These are phyloP conservation scores for Austroboletus eburneus DNA, from an alignment of 768 basidiomycete genomes.

Conservation along the genomic window DNA sequence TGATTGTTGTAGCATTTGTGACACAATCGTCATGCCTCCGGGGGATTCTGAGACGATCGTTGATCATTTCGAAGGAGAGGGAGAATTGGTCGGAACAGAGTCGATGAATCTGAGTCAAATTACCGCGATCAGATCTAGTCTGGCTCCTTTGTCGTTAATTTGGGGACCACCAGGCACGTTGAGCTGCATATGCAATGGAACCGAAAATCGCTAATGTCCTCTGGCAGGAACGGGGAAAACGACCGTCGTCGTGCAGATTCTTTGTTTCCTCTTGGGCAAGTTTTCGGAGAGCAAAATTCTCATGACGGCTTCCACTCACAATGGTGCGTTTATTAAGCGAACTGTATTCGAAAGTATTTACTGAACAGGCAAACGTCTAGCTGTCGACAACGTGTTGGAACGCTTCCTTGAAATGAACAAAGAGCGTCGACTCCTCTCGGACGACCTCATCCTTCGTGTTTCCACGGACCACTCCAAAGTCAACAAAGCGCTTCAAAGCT, in stretches of 20 bases:
- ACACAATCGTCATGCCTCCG: slow-evolving; percentile 38
- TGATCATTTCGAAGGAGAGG: slow-evolving; percentile 5
- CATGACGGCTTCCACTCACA: slow-evolving; percentile 71
- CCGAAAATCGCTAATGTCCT: background rate
- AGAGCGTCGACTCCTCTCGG: slow-evolving; percentile 38
- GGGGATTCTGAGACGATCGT: slow-evolving; percentile 17
- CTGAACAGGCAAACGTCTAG: slow-evolving; percentile 30
- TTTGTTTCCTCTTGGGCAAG: slow-evolving; percentile 38
- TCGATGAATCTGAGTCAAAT: slow-evolving; percentile 54
- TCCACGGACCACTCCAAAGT: slow-evolving; percentile 65
- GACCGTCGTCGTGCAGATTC: slow-evolving; percentile 62
- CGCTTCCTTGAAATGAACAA: slow-evolving; percentile 52
- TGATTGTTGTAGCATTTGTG: slow-evolving; percentile 47
- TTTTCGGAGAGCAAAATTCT: slow-evolving; percentile 44
- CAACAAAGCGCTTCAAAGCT: slow-evolving; percentile 51
- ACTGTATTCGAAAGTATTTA: no score
- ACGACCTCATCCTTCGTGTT: slow-evolving; percentile 61
- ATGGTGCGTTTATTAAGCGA: slow-evolving; percentile 36
- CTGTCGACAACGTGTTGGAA: slow-evolving; percentile 68
- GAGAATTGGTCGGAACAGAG: slow-evolving; percentile 11
- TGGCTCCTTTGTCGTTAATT: slow-evolving; percentile 48
- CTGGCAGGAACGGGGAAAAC: slow-evolving; percentile 64
- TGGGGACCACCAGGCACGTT: slow-evolving; percentile 64
- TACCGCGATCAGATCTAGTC: slow-evolving; percentile 43
- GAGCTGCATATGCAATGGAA: background rate